Percentiles rank a stretch among this genome's conserved stretches.
Evolutionary conservation across 2,329 filamentous ascomycete genomes (phyloP).

Genomic region (Dothiorella sarmentorum): DNA sequence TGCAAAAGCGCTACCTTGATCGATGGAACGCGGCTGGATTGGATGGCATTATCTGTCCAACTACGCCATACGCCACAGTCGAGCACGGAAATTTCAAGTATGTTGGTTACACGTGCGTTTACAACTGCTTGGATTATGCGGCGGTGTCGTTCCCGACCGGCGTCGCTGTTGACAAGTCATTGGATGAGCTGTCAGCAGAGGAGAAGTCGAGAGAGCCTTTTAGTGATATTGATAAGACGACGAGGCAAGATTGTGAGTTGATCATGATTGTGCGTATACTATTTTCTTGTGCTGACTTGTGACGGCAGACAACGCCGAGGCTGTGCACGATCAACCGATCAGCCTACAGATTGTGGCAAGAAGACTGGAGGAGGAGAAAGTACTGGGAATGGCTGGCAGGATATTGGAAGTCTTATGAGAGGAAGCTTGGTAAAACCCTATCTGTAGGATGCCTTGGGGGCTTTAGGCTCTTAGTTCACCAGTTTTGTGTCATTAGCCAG

Average conservation of each 20-base stretch:
- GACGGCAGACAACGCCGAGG: slow-evolving; percentile 34
- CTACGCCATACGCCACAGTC: slow-evolving; percentile 33
- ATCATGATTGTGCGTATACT: neutral
- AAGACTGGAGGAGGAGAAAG: slow-evolving; percentile 43
- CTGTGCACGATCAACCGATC: slow-evolving; percentile 44
- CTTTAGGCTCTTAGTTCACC: too few relatives aligned
- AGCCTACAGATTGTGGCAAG: slow-evolving; percentile 41
- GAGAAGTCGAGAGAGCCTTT: slow-evolving; percentile 29
- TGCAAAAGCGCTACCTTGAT: slow-evolving; percentile 44
- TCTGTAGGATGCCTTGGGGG: too few relatives aligned
- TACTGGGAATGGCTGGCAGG: slow-evolving; percentile 37
- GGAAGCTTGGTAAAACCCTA: neutral
- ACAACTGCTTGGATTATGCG: slow-evolving; percentile 48
- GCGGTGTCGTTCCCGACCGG: slow-evolving; percentile 45
- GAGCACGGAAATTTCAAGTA: slow-evolving; percentile 23
- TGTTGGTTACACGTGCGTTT: slow-evolving; percentile 47
- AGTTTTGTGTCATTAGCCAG: too few relatives aligned
- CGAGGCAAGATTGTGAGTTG: slow-evolving; percentile 41
- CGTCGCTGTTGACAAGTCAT: slow-evolving; percentile 17
- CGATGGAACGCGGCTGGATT: slow-evolving; percentile 43
- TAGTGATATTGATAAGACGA: slow-evolving; percentile 20
- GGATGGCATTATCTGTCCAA: slow-evolving; percentile 41
- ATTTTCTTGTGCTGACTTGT: neutral
- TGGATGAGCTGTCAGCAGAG: slow-evolving; percentile 32
- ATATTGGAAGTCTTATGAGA: slow-evolving; percentile 31